Percentiles rank a stretch among this genome's conserved stretches.
These are phyloP conservation scores for Sarocladium oryzae DNA, from an alignment of 2,329 filamentous ascomycete species.

Conservation along the genomic window DNA sequence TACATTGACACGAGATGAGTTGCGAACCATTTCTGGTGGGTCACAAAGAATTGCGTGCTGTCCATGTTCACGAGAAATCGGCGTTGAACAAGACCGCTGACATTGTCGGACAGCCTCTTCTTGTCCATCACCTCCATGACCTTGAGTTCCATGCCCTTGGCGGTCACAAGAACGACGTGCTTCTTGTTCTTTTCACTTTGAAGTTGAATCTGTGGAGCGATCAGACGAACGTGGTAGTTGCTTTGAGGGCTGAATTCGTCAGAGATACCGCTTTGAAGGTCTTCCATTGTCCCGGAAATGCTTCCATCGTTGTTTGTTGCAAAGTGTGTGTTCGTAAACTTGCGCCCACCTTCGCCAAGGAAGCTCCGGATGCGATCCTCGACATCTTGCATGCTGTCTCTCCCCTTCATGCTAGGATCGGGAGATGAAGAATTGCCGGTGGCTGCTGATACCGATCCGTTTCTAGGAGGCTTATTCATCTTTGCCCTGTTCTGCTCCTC, in stretches of 20 bases:
- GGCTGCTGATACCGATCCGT: not conserved
- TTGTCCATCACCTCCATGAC: slow-evolving; percentile 98
- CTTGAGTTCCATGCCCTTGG: slow-evolving; percentile 97
- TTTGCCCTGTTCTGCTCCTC: slow-evolving; percentile 83
- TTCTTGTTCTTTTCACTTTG: slow-evolving; percentile 98
- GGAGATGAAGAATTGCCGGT: slow-evolving; percentile 22
- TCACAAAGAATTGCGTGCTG: slow-evolving; percentile 96
- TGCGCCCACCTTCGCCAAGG: slow-evolving; percentile 67
- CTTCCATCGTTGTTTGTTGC: slow-evolving; percentile 24
- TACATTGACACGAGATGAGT: slow-evolving; percentile 86
- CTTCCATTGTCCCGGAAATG: slow-evolving; percentile 43
- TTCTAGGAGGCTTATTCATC: slow-evolving; percentile 17
- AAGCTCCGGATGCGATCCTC: slow-evolving; percentile 83
- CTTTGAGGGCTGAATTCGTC: slow-evolving; percentile 86
- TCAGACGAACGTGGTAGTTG: slow-evolving; percentile 88
- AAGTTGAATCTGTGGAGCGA: slow-evolving; percentile 94
- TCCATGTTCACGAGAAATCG: slow-evolving; percentile 95
- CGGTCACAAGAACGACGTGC: slow-evolving; percentile 91
- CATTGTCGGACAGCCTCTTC: slow-evolving; percentile 80
- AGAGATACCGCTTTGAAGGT: slow-evolving; percentile 70
- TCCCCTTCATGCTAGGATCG: slow-evolving; percentile 43
- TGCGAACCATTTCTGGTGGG: slow-evolving; percentile 83
- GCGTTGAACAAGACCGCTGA: slow-evolving; percentile 91
- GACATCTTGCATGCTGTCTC: slow-evolving; percentile 49
- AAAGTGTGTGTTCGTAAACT: slow-evolving; percentile 53